These are phyloP conservation scores for Cercospora brassicicola DNA, from an alignment of 2,329 filamentous ascomycete species.

Conservation along the genomic window DNA sequence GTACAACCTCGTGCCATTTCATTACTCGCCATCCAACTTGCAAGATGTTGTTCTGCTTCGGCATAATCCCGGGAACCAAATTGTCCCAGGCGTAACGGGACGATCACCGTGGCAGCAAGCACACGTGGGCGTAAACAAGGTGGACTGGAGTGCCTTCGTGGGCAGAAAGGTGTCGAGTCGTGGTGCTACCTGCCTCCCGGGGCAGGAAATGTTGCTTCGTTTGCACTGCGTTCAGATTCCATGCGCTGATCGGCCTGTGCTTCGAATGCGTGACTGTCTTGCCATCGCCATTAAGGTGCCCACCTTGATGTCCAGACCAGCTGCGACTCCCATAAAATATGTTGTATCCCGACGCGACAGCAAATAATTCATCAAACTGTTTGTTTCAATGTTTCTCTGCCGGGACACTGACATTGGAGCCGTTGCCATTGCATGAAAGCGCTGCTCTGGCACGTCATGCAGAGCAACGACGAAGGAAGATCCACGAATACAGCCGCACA, in stretches of 20 bases:
- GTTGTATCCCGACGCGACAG: background rate
- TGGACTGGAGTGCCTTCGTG: background rate
- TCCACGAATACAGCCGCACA: background rate
- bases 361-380: background rate
- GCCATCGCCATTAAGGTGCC: constrained; percentile 12
- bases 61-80: background rate
- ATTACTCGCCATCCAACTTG: background rate
- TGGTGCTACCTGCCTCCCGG: background rate
- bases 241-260: background rate
- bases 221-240: background rate
- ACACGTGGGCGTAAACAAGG: background rate
- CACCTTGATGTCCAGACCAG: constrained; percentile 13
- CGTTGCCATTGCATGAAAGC: background rate
- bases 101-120: background rate
- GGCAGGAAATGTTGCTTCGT: background rate
- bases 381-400: background rate
- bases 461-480: background rate
- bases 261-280: background rate
- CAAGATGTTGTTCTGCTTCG: background rate
- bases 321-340: background rate
- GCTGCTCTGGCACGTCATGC: background rate
- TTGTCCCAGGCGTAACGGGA: background rate
- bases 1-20: background rate
- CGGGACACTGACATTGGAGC: background rate
- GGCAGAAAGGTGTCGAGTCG: background rate